Conservation (phyloP, 768 basidiomycete species). For the Mycena galericulata region DNA sequence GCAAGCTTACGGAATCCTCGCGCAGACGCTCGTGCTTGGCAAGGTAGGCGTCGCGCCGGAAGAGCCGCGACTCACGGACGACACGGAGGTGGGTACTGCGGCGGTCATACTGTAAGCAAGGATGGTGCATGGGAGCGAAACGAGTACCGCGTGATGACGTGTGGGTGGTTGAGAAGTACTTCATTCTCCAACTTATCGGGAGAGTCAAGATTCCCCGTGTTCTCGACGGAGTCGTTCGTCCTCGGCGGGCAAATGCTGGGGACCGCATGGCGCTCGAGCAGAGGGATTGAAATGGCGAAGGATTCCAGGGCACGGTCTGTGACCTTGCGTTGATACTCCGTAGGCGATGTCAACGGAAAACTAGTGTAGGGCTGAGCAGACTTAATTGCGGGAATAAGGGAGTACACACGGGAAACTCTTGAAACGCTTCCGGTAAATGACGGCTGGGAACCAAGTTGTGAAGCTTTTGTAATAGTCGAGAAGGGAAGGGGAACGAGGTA, state of each 20-base stretch:
- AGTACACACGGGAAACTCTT: conserved; percentile 11
- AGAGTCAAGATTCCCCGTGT: neutral
- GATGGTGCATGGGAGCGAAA: neutral
- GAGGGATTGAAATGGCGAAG: neutral
- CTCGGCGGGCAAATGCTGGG: neutral
- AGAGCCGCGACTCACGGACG: conserved; percentile 12
- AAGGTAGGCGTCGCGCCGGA: neutral
- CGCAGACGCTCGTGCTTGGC: neutral
- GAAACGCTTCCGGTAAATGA: neutral
- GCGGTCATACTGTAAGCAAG: neutral
- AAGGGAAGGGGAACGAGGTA: neutral
- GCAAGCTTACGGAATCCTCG: neutral
- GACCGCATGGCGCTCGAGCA: conserved; percentile 13
- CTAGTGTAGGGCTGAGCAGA: neutral
- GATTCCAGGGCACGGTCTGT: neutral
- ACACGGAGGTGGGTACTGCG: conserved; percentile 13
- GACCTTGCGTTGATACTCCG: neutral
- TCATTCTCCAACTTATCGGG: neutral
- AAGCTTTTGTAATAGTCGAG: conserved; percentile 4
- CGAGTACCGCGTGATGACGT: conserved; percentile 5
- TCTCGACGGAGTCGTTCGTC: neutral
- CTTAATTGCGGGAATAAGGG: neutral
- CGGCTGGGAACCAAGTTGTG: conserved; percentile 2
- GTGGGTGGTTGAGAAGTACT: neutral
- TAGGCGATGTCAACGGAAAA: neutral